Base-by-base conservation (phyloP, 768 basidiomycete species). In the Suillus placidus region DNA sequence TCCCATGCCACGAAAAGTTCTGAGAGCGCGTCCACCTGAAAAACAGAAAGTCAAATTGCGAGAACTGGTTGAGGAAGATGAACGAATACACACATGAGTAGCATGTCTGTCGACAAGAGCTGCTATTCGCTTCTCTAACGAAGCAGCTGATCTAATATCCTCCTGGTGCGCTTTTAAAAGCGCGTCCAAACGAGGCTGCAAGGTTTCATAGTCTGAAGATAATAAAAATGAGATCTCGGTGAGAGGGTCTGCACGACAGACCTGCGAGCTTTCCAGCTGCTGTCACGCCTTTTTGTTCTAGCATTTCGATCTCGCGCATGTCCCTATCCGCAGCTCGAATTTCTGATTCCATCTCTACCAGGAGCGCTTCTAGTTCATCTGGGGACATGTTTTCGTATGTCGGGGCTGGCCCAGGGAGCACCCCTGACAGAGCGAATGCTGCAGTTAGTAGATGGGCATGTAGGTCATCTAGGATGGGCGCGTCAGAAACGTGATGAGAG, bases 1-100 rank as follows among this genome's bases (percentile, higher is more conserved):
- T 94, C 92, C 93, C 93, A 95, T 16, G 85, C 85, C 8, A 95
- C 89, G 66, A 95, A 94, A 26, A 94, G 79, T 68, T 94, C 92
- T 14, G 93, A 94, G 1, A 94, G 81, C 2, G 87, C 85, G 71
- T 93, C 93, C 10, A 93, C 88, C 93, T 94, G 62, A 64, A 47
- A 6, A n/a, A 65, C 38, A 60, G 54, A 35, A 38, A 60, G 37
- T 61, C 16, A 49, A 6, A 54, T 65, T 13, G 47, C 2, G 47
- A 35, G 32, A n/a, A 5, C 42, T 52, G 18, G 37, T 6, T 23
- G 13, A 34, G n/a, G 57, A 23, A 3, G 35, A 52, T 8, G 0
- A 51, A 34, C 30, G 38, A 38, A 52, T 14, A 76, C 87, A 61
- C 68, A 92, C 92, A 74, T 90, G 88, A 9, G 85, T 87, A 6